A percentile compares a stretch with the other conserved stretches of the same genome.
Evolutionary conservation across 2,329 filamentous ascomycete species (phyloP).

Genomic region (Pezicula radicicola): DNA sequence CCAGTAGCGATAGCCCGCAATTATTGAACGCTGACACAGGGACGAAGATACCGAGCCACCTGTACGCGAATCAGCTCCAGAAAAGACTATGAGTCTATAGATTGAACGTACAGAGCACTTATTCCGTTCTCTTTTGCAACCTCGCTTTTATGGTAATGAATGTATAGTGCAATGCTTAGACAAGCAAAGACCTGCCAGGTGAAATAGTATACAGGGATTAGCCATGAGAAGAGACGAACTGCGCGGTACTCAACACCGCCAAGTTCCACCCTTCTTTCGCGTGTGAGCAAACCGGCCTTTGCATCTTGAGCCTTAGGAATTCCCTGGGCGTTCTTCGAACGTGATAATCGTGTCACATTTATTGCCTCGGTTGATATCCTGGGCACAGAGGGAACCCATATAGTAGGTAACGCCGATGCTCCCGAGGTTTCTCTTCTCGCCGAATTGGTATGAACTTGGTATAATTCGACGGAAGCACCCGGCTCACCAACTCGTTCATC

Average conservation of each 20-base stretch:
- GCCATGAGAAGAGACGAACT: slow-evolving; percentile 52
- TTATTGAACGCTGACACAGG: slow-evolving; percentile 68
- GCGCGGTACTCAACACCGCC: slow-evolving; percentile 62
- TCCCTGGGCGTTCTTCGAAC: too few relatives aligned
- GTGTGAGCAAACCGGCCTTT: slow-evolving; percentile 49
- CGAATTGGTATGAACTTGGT: slow-evolving; percentile 11
- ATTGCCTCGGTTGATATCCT: too few relatives aligned
- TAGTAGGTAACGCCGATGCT: too few relatives aligned
- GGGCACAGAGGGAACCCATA: too few relatives aligned
- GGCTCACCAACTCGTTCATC: too few relatives aligned
- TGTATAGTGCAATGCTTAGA: slow-evolving; percentile 55
- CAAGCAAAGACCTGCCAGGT: slow-evolving; percentile 54
- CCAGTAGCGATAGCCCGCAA: slow-evolving; percentile 62
- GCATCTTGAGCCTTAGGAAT: slow-evolving; percentile 20
- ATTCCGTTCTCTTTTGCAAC: slow-evolving; percentile 49
- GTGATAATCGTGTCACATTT: too few relatives aligned
- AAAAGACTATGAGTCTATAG: too few relatives aligned
- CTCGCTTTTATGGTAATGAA: slow-evolving; percentile 44
- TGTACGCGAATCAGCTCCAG: not conserved
- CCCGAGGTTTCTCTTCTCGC: too few relatives aligned
- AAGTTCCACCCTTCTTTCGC: slow-evolving; percentile 49
- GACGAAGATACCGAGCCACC: slow-evolving; percentile 63
- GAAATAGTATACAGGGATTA: slow-evolving; percentile 59
- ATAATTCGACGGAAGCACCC: too few relatives aligned
- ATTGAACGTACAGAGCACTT: slow-evolving; percentile 45